Base-by-base conservation (phyloP, 768 basidiomycete genomes). In the Serendipita sp. region DNA sequence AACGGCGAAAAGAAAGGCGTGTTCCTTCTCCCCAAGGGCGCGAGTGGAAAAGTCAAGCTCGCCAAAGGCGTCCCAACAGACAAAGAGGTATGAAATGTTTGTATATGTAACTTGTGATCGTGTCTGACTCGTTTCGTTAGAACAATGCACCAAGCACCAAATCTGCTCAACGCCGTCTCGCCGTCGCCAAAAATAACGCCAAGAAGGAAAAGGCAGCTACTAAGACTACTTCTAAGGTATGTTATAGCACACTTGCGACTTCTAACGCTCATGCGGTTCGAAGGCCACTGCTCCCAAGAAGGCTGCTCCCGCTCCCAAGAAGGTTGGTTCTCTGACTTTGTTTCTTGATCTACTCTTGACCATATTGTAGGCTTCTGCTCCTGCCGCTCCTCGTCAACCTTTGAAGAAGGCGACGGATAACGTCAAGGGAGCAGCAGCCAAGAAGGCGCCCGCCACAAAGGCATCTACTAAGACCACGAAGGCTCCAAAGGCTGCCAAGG, bases 1-100 rank as follows among this genome's bases (percentile, higher is more conserved):
- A 76, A 79, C n/a, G 92, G 94, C 63, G 83, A 81, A 40, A 87
- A 92, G 71, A 90, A 88, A 73, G 83, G 84, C 63, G 76, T 86
- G 67, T 94, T 98, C 73, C 76, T 83, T 31, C 79, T 95, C 43
- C 94, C 93, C 69, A 95, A 94, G 79, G 94, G 93, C 66, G 85
- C 71, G 69, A 67, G 67, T 23, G 87, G 87, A 63, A 83, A 86
- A 70, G 86, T 91, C 66, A 89, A 87, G 72, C 80, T 89, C 23
- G 80, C 75, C 43, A 23, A 23, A 23, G 69, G 75, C n/a, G 83
- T 81, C 63, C 81, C 81, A 63, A 76, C 76, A 3, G 70, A 79
- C n/a, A 86, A 86, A 72, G 85, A 87, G 81, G 85, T 86, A 62
- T 73, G 78, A 55, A 73, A 0, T 16, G 23, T 23, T 23, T 23